Evolutionary conservation across 2,329 filamentous ascomycete genomes (phyloP).

Genomic region (Ophiocordyceps camponoti-saundersi): DNA sequence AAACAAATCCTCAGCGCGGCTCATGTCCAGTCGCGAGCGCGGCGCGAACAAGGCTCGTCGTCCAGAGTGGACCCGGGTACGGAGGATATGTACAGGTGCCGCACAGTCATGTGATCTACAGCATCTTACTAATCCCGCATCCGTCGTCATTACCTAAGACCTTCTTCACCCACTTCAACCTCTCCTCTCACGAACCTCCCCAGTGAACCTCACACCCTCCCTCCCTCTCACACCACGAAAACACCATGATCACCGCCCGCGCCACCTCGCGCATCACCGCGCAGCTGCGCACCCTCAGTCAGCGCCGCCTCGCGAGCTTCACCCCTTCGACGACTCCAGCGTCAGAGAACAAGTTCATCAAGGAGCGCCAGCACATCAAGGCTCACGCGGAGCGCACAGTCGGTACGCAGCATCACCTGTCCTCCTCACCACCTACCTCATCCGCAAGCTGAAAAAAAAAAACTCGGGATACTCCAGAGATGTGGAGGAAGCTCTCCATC

Average conservation of each 20-base stretch:
- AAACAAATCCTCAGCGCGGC: too few relatives aligned
- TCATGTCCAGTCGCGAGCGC: too few relatives aligned
- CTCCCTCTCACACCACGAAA: conserved; percentile 7
- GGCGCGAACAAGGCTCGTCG: neutral
- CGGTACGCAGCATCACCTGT: conserved; percentile 42
- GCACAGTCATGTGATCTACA: too few relatives aligned
- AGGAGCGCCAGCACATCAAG: conserved; percentile 79
- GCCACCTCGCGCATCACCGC: conserved; percentile 44
- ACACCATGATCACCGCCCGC: conserved; percentile 47
- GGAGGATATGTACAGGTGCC: too few relatives aligned
- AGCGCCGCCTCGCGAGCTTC: conserved; percentile 55
- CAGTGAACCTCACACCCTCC: conserved; percentile 1
- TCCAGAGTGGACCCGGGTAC: too few relatives aligned
- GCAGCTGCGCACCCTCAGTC: conserved; percentile 40
- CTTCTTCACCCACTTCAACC: conserved; percentile 7
- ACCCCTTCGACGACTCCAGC: conserved; percentile 17
- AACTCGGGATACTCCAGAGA: conserved; percentile 38
- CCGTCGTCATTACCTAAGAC: conserved; percentile 13
- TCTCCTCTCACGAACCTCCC: neutral
- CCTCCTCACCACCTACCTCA: neutral
- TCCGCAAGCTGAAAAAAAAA: conserved; percentile 9
- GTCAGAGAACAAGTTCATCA: conserved; percentile 84
- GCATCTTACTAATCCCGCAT: too few relatives aligned
- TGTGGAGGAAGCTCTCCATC: conserved; percentile 92
- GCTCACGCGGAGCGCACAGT: conserved; percentile 73